These are phyloP conservation scores for Kwoniella mangroviensis DNA, from an alignment of 768 basidiomycete genomes.

Conservation along the genomic window DNA sequence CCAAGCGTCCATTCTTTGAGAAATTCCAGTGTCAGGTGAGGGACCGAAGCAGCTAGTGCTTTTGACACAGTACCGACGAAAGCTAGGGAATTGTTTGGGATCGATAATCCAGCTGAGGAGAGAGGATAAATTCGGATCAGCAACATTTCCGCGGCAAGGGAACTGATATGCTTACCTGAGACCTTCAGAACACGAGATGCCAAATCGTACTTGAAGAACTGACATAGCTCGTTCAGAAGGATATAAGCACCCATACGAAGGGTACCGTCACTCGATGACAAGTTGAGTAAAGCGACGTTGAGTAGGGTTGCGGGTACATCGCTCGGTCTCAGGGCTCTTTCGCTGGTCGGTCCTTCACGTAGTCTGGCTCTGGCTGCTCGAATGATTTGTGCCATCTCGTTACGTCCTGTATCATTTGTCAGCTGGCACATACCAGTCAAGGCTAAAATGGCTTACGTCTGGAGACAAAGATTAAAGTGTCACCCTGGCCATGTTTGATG, in stretches of 20 bases:
- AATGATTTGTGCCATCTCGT: conserved; percentile 58
- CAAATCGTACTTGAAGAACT: conserved; percentile 48
- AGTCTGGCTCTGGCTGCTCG: conserved; percentile 39
- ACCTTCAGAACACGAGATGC: conserved; percentile 19
- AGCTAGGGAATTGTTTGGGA: conserved; percentile 41
- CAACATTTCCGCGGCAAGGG: background rate
- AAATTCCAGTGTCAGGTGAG: conserved; percentile 84
- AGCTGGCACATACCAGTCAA: background rate
- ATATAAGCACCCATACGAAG: conserved; percentile 80
- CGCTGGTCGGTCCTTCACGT: conserved; percentile 49
- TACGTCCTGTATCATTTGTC: conserved; percentile 61
- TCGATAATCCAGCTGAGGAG: conserved; percentile 32
- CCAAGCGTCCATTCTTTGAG: conserved; percentile 78
- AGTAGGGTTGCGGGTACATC: conserved; percentile 81
- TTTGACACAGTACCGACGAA: conserved; percentile 28
- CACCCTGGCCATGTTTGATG: conserved; percentile 41
- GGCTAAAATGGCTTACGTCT: conserved; percentile 28
- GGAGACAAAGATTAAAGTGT: conserved; percentile 42
- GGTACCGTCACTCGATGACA: conserved; percentile 73
- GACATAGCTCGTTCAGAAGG: conserved; percentile 62
- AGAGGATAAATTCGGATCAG: background rate
- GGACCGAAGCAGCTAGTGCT: conserved; percentile 55
- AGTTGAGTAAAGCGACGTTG: conserved; percentile 81
- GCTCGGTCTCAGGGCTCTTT: conserved; percentile 75
- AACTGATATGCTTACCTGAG: conserved; percentile 25